Evolutionary conservation across 495 filamentous ascomycete species (phyloP), one percentile per base, ranked within the genome.

Genomic region (Lasiosphaeria hispida): DNA sequence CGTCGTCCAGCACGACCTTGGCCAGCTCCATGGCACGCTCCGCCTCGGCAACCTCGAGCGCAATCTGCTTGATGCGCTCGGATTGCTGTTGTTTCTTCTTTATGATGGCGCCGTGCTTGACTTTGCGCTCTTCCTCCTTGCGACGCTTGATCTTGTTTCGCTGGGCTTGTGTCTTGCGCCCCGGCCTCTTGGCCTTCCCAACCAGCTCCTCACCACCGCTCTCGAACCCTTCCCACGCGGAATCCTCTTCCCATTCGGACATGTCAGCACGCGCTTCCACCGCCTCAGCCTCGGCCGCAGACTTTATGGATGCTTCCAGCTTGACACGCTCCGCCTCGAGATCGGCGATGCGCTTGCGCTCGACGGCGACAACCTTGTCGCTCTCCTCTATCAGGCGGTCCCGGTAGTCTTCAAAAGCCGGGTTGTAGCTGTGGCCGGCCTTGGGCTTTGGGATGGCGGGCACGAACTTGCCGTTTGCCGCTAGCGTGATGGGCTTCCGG

Each of bases 351-450:
- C 93, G 85, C 68, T 89, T 86, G 72, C 84, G 82, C 72, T 97
- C 95, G 3, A 85, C 82, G 55, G 86, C 86, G 1, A 97, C 82
- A 34, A 86, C 93, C 71, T 88, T 87, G 50, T 84, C 78, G 30
- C 90, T 89, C 68, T 91, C 89, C 33, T 82, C 79, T 15, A 81
- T 78, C 40, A 96, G 73, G 5, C 93, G 81, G 10, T 80, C 77
- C 53, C 89, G 85, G 81, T 93, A 98, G 49, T 96, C 90, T 56
- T 84, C 79, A 56, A 93, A 94, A 7, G 78, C 76, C 0, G 94
- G 94, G 64, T 98, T 98, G 71, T 98, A 98, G 68, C 90, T 95
- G 66, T 83, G 87, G 41, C 90, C 92, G 2, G 85, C 90, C 14
- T 83, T 83, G 3, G 94, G 94, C 56, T 81, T 86, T 57, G 80